These are phyloP conservation scores for Xylariaceae sp. DNA, from an alignment of 2,329 filamentous ascomycete species.

Conservation along the genomic window DNA sequence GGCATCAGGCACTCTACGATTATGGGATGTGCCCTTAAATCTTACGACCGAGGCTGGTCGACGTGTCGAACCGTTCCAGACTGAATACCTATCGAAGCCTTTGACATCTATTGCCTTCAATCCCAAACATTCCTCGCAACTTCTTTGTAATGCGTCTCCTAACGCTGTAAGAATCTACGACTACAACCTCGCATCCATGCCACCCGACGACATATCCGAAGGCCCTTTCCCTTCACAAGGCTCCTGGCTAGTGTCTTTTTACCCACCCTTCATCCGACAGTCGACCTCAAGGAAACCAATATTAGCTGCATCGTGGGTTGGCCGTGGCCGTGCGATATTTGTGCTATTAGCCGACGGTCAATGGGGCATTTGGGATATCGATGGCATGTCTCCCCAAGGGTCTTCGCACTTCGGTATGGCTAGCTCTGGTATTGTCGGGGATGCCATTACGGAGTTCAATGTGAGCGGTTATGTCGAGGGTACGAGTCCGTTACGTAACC, in stretches of 20 bases:
- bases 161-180: slow-evolving; percentile 59
- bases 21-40: slow-evolving; percentile 54
- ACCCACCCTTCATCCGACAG: slow-evolving; percentile 49
- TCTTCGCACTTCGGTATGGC: slow-evolving; percentile 45
- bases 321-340: slow-evolving; percentile 54
- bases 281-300: slow-evolving; percentile 51
- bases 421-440: slow-evolving; percentile 49
- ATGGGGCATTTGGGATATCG: slow-evolving; percentile 64
- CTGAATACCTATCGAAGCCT: slow-evolving; percentile 51
- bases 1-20: slow-evolving; percentile 50
- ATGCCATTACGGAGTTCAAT: slow-evolving; percentile 53
- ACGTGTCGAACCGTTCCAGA: slow-evolving; percentile 51
- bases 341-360: slow-evolving; percentile 56
- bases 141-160: slow-evolving; percentile 50
- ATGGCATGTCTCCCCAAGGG: slow-evolving; percentile 48
- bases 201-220: slow-evolving; percentile 45
- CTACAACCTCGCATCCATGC: slow-evolving; percentile 48
- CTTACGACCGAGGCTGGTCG: slow-evolving; percentile 32
- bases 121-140: slow-evolving; percentile 51
- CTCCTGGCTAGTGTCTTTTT: slow-evolving; percentile 59
- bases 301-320: slow-evolving; percentile 58
- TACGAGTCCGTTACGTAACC: slow-evolving; percentile 48
- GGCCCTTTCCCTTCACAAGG: slow-evolving; percentile 52
- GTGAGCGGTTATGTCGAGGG: slow-evolving; percentile 56
- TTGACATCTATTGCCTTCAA: slow-evolving; percentile 56